These are phyloP conservation scores for Cladophialophora yegresii DNA, from an alignment of 2,329 filamentous ascomycete genomes.

Conservation along the genomic window DNA sequence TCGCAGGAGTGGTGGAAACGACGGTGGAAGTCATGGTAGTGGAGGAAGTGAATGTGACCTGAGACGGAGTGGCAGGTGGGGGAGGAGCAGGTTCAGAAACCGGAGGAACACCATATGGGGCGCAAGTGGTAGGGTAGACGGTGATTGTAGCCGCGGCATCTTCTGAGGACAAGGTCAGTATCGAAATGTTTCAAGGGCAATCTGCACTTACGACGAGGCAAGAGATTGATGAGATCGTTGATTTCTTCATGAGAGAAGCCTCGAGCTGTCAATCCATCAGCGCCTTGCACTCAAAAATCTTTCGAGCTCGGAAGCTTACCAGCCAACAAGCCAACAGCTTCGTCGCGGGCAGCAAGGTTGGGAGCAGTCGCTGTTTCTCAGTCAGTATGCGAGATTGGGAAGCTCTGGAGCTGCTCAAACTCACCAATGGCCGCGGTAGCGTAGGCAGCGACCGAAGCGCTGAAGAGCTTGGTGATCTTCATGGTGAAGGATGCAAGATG, in stretches of 20 bases:
- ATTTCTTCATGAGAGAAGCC: conserved; percentile 21
- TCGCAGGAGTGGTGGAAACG: conserved; percentile 10
- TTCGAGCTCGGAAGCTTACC: conserved; percentile 20
- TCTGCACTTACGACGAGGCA: conserved; percentile 31
- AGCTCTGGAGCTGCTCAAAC: neutral
- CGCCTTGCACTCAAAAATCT: neutral
- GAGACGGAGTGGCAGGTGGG: conserved; percentile 11
- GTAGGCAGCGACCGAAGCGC: conserved; percentile 18
- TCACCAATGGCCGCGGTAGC: conserved; percentile 24
- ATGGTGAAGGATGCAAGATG: conserved; percentile 30
- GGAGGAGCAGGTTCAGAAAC: conserved; percentile 2
- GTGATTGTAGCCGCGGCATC: conserved; percentile 15
- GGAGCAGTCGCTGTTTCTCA: conserved; percentile 15
- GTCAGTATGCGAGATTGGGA: conserved; percentile 16
- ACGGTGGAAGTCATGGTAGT: neutral
- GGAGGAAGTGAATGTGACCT: conserved; percentile 16
- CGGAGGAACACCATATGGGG: conserved; percentile 7
- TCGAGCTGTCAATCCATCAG: conserved; percentile 22
- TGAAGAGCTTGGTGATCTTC: conserved; percentile 28
- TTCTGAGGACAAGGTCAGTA: conserved; percentile 23
- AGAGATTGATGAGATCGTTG: conserved; percentile 27
- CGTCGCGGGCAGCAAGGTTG: conserved; percentile 6
- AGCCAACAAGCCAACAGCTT: conserved; percentile 21
- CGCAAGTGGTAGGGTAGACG: conserved; percentile 19
- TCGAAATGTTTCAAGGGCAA: neutral